Conservation (phyloP, 352 stramenopile genomes). For the Phytophthora capsici region DNA sequence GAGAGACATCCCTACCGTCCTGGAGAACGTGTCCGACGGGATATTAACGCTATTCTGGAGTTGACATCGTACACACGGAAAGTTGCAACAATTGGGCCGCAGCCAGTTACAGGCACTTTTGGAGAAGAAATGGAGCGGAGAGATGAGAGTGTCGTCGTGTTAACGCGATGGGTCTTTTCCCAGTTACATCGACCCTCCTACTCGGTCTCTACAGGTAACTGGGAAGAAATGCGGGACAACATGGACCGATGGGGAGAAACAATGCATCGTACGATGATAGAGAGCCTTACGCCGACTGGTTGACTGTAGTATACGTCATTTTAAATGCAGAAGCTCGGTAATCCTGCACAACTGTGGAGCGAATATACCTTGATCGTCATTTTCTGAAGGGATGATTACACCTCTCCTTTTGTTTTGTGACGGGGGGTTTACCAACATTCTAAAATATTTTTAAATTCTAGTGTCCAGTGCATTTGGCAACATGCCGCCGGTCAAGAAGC, state of each 20-base stretch:
- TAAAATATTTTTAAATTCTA: not conserved
- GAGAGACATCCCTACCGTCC: slow-evolving; percentile 45
- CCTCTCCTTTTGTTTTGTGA: too few relatives aligned
- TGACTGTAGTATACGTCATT: slow-evolving; percentile 3
- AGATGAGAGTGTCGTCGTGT: slow-evolving; percentile 40
- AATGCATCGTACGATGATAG: slow-evolving; percentile 38
- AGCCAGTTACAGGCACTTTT: slow-evolving; percentile 11
- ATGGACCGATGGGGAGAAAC: slow-evolving; percentile 47
- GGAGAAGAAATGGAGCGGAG: not conserved
- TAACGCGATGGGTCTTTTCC: slow-evolving; percentile 43
- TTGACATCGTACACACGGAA: slow-evolving; percentile 36
- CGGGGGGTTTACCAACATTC: slow-evolving; percentile 10
- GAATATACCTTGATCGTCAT: too few relatives aligned
- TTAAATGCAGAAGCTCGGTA: not conserved
- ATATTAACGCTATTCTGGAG: slow-evolving; percentile 44
- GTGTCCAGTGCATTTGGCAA: not conserved
- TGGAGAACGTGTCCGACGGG: slow-evolving; percentile 29
- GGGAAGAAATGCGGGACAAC: slow-evolving; percentile 43
- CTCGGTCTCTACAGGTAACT: slow-evolving; percentile 23
- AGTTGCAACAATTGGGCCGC: slow-evolving; percentile 16
- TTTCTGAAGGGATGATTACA: too few relatives aligned
- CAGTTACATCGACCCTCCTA: slow-evolving; percentile 36
- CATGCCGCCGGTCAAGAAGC: slow-evolving; percentile 26
- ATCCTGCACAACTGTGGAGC: too few relatives aligned
- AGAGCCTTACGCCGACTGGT: slow-evolving; percentile 25